Conservation (phyloP, 75 land plant genomes). For the Picea sitchensis region DNA sequence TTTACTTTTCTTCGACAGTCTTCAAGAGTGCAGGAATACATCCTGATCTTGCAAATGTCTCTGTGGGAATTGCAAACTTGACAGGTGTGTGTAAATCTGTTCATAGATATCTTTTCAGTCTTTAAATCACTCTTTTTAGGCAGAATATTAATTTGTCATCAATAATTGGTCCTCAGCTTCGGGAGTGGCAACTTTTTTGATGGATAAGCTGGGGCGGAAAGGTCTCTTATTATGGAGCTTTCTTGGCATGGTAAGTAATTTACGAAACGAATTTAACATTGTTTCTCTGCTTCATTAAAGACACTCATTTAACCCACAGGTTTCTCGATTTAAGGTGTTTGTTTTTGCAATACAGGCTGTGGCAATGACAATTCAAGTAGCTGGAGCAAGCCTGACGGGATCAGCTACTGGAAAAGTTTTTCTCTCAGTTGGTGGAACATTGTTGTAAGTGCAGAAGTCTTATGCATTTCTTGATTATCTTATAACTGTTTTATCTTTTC, state of each 20-base stretch:
- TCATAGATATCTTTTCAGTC: not conserved
- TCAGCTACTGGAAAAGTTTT: constrained; percentile 14
- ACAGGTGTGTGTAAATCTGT: constrained; percentile 36
- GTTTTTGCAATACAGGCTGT: constrained; percentile 28
- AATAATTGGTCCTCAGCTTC: constrained; percentile 49
- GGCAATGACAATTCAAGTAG: constrained; percentile 48
- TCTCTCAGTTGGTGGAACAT: constrained; percentile 64
- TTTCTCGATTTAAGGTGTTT: not conserved
- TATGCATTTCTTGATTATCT: not conserved
- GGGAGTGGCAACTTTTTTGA: constrained; percentile 63
- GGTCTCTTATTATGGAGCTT: constrained; percentile 79
- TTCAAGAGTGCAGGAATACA: constrained; percentile 78
- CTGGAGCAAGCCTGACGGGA: constrained; percentile 29
- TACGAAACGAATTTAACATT: not conserved
- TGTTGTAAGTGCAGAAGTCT: constrained; percentile 36
- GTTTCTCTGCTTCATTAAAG: not conserved
- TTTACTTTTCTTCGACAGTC: constrained; percentile 86
- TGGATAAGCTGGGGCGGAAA: constrained; percentile 86
- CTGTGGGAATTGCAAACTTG: constrained; percentile 73
- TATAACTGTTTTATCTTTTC: no score
- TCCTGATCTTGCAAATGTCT: constrained; percentile 70
- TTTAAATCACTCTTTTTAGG: not conserved
- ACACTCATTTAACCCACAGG: not conserved
- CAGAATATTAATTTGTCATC: not conserved
- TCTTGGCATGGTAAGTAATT: constrained; percentile 67